These are phyloP conservation scores for Pinus taeda DNA, from an alignment of 75 land plant species.

Conservation along the genomic window DNA sequence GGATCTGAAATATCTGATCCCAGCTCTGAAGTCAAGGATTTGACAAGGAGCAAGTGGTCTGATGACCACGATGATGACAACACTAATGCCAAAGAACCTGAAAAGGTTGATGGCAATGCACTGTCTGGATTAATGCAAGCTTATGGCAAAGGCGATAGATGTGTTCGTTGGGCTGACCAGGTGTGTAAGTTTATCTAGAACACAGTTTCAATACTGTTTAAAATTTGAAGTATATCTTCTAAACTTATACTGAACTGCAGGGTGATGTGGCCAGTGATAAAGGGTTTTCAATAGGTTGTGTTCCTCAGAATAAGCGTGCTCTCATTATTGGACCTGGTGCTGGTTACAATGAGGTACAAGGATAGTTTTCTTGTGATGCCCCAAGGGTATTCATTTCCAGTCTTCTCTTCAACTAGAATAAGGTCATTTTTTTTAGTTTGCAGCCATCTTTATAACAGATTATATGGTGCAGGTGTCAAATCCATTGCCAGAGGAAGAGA, in stretches of 20 bases:
- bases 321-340: conserved; percentile 77
- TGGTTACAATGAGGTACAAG: conserved; percentile 75
- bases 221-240: neutral
- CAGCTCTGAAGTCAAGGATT: conserved; percentile 37
- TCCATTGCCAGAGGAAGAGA: conserved; percentile 50
- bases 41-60: conserved; percentile 69
- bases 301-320: conserved; percentile 32
- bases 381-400: neutral
- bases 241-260: conserved; percentile 26
- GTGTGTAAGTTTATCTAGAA: conserved; percentile 21
- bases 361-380: neutral
- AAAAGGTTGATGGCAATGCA: conserved; percentile 24
- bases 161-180: conserved; percentile 76
- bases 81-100: neutral
- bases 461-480: conserved; percentile 53
- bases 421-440: neutral
- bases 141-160: conserved; percentile 54
- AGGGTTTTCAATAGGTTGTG: conserved; percentile 64
- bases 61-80: conserved; percentile 41
- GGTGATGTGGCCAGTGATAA: conserved; percentile 18
- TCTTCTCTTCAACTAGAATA: neutral
- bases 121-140: conserved; percentile 58
- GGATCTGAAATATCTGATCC: conserved; percentile 18
- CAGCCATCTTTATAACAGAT: conserved; percentile 1
- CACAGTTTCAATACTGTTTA: neutral